Evolutionary conservation across 73 alveolate species (phyloP).

Genomic region (Paramecium tetraurelia): DNA sequence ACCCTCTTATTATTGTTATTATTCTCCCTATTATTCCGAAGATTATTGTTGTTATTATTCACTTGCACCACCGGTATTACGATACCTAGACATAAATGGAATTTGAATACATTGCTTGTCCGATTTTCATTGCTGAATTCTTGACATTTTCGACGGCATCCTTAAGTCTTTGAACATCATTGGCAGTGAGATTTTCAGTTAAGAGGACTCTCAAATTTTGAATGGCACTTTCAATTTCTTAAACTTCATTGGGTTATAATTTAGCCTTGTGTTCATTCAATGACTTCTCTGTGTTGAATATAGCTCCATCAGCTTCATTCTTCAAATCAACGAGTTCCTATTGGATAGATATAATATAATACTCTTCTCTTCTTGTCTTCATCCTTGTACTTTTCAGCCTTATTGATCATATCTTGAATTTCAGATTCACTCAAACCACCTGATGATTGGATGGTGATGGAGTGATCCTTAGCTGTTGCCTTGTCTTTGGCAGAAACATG

Average conservation of each 20-base stretch:
- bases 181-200: constrained; percentile 74
- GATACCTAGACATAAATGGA: not conserved
- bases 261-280: constrained; percentile 77
- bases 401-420: constrained; percentile 86
- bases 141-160: constrained; percentile 79
- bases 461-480: constrained; percentile 86
- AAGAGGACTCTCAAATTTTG: constrained; percentile 65
- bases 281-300: constrained; percentile 82
- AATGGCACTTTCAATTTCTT: constrained; percentile 66
- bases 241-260: constrained; percentile 69
- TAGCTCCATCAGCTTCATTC: constrained; percentile 88
- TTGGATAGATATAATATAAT: not conserved
- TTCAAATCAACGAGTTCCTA: constrained; percentile 68
- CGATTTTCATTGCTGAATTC: constrained; percentile 87
- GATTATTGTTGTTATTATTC: constrained; percentile 17
- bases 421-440: constrained; percentile 89
- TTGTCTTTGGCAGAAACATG: constrained; percentile 98
- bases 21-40: not conserved
- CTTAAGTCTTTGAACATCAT: constrained; percentile 70
- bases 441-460: constrained; percentile 82
- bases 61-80: constrained; percentile 21
- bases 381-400: constrained; percentile 82
- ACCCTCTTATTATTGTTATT: constrained; percentile 14
- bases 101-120: constrained; percentile 72
- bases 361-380: constrained; percentile 82